Base-by-base conservation (phyloP, 2,329 filamentous ascomycete genomes). In the Microsporum audouinii region DNA sequence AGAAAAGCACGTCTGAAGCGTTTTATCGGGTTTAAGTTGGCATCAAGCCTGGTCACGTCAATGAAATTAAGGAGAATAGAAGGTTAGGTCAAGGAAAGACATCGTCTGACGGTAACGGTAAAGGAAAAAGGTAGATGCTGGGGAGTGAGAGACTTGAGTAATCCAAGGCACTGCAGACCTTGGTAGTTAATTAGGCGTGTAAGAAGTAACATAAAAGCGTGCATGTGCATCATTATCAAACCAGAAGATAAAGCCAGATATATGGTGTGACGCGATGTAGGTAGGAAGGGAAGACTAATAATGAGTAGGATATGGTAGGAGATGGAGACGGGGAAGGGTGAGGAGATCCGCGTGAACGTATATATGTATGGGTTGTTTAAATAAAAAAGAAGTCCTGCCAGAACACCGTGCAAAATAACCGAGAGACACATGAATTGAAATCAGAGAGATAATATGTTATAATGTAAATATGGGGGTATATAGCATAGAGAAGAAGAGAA, bases 201-300 rank as follows among this genome's bases (percentile, higher is more conserved):
- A 34, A 10, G 14, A 33, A 31, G 33, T 12, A 27, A 53, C 49
- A 53, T 53, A 34, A 53, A 53, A 53, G 33, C 49, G 27, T 33
- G 49, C 49, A n/a, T 53, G 33, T 53, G 49, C 49, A 53, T 53
- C 49, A 53, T 53, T 53, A 53, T 34, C 49, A 34, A 34, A n/a
- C 49, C 49, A 53, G 43, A 53, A 53, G 49, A 34, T n/a, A 53
- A 34, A 27, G 31, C 5, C 14, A 53, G 12, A 53, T 2, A 12
- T 53, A 53, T 14, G 49, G 29, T n/a, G 49, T 6, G 12, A n/a
- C 33, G 29, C 14, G 49, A 53, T 53, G 12, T 12, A 53, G 27
- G 27, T n/a, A 53, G 49, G 27, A 10, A 8, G 29, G 49, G 10
- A 12, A 33, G 49, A 53, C 7, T 29, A n/a, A 53, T 23, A 23